Evolutionary conservation across 331 rosid species (phyloP).

Genomic region (Quercus lobata): DNA sequence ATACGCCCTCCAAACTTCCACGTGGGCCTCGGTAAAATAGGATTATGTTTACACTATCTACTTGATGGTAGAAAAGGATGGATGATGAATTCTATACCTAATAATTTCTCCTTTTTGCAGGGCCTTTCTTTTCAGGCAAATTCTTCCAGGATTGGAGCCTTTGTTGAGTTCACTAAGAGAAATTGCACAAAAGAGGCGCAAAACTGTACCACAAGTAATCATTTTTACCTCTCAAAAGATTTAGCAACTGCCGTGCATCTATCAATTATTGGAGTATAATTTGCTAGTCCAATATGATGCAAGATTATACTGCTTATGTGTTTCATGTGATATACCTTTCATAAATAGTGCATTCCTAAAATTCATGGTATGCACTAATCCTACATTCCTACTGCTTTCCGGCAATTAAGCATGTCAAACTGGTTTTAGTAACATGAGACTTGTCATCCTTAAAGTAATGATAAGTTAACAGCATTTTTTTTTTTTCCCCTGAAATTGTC

Average conservation of each 20-base stretch:
- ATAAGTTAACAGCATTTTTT: too few relatives aligned
- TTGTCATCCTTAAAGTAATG: not conserved
- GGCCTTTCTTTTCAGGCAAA: constrained; percentile 69
- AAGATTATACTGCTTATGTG: not conserved
- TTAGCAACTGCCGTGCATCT: not conserved
- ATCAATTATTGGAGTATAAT: not conserved
- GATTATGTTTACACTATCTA: not conserved
- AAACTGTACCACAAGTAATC: constrained; percentile 74
- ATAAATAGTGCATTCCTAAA: not conserved
- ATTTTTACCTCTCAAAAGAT: not conserved
- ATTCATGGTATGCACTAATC: not conserved
- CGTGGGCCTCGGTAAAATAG: constrained; percentile 73
- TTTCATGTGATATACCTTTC: not conserved
- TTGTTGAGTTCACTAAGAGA: constrained; percentile 54
- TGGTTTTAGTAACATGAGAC: not conserved
- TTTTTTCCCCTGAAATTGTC: not conserved
- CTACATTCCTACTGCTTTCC: not conserved
- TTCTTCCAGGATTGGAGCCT: constrained; percentile 87
- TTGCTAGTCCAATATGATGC: not conserved
- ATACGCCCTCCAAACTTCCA: constrained; percentile 73
- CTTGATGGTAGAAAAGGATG: not conserved
- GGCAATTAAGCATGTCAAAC: not conserved
- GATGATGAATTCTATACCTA: not conserved
- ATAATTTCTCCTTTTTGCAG: constrained; percentile 30
- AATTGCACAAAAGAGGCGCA: constrained; percentile 63